Evolutionary conservation across 306 rosid species (phyloP).

Genomic region (Dryas drummondii): DNA sequence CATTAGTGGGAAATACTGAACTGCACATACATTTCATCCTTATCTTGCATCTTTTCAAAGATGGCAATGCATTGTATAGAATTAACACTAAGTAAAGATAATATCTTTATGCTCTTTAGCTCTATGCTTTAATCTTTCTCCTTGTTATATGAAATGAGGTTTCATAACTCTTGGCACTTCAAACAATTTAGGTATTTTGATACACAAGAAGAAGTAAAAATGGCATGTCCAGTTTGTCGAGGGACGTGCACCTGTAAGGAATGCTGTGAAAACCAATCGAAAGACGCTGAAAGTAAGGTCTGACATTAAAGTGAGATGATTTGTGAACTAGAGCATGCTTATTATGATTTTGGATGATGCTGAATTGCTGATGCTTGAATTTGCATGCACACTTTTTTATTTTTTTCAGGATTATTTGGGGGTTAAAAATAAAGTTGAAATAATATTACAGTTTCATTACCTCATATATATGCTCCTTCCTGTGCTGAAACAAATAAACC

Average conservation of each 20-base stretch:
- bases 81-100: neutral
- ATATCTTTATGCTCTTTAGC: neutral
- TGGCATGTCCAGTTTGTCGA: conserved; percentile 93
- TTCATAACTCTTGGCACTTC: conserved; percentile 17
- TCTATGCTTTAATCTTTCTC: conserved; percentile 1
- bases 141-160: conserved; percentile 13
- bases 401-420: conserved; percentile 64
- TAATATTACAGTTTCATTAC: conserved; percentile 75
- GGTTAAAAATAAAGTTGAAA: conserved; percentile 58
- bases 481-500: conserved; percentile 67
- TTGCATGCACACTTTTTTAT: conserved; percentile 18
- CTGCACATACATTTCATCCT: neutral
- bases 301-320: conserved; percentile 52
- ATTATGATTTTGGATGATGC: conserved; percentile 26
- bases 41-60: conserved; percentile 3
- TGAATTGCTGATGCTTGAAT: conserved; percentile 29
- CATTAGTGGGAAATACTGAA: neutral
- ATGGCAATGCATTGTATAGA: neutral
- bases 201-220: conserved; percentile 77
- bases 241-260: conserved; percentile 87
- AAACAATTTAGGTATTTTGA: conserved; percentile 63
- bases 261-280: conserved; percentile 62
- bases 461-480: conserved; percentile 91
- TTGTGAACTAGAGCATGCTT: conserved; percentile 25
- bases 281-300: conserved; percentile 94